Conservation (phyloP, 768 basidiomycete species). For the Mycena venus region DNA sequence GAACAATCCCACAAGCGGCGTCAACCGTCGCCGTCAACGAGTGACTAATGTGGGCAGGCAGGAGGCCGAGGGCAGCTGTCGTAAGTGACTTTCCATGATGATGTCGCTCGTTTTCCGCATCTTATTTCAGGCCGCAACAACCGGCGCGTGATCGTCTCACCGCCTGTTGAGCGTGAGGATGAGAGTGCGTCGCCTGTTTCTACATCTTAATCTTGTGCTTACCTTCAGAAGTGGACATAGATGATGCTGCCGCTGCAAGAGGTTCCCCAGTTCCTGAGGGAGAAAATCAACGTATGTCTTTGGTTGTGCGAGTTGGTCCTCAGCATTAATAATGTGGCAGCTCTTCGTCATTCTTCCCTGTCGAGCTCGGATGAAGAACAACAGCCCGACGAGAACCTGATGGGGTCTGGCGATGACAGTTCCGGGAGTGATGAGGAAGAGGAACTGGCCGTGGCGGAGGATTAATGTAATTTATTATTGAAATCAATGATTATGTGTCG, state of each 20-base stretch:
- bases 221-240: no score
- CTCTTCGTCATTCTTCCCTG: background rate
- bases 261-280: no score
- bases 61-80: background rate
- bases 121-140: no score
- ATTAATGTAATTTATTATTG: background rate
- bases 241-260: no score
- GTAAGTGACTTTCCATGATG: background rate
- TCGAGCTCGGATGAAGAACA: background rate
- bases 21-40: slow-evolving; percentile 5
- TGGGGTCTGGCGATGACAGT: background rate
- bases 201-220: no score
- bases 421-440: background rate
- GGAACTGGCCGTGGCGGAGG: background rate
- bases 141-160: no score
- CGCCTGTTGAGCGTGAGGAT: no score
- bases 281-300: no score
- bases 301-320: no score
- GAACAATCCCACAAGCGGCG: slow-evolving; percentile 6
- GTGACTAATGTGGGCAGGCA: background rate
- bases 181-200: no score
- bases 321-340: no score
- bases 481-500: background rate
- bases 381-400: background rate
- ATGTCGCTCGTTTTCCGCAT: no score